Evolutionary conservation across 352 stramenopile genomes (phyloP).

Genomic region (Pythium pyrilobum): DNA sequence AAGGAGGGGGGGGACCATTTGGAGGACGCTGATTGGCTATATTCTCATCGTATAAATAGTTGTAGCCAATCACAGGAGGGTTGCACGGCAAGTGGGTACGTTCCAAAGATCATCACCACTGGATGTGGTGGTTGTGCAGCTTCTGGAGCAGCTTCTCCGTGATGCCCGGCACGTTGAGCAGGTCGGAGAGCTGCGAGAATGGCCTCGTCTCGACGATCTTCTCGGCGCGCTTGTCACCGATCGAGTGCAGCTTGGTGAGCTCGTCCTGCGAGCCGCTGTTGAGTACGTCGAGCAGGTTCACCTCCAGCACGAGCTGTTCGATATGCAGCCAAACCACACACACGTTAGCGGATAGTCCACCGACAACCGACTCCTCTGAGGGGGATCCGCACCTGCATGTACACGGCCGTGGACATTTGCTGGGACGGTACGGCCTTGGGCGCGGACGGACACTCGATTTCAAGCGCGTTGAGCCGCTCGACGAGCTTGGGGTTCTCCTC

Average conservation of each 20-base stretch:
- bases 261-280: constrained; percentile 38
- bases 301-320: constrained; percentile 37
- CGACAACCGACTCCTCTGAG: no score
- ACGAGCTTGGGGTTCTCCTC: constrained; percentile 40
- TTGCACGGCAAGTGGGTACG: constrained; percentile 14
- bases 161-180: constrained; percentile 37
- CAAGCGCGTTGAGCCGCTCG: constrained; percentile 33
- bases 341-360: not conserved
- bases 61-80: constrained; percentile 17
- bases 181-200: constrained; percentile 38
- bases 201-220: constrained; percentile 36
- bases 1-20: not conserved
- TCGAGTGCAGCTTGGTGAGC: constrained; percentile 38
- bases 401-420: constrained; percentile 30
- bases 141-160: constrained; percentile 37
- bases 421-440: constrained; percentile 25
- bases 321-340: no score
- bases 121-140: constrained; percentile 33
- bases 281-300: constrained; percentile 41
- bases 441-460: constrained; percentile 20
- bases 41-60: constrained; percentile 22
- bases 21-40: constrained; percentile 19
- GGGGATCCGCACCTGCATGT: constrained; percentile 15
- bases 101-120: constrained; percentile 19
- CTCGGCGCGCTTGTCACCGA: constrained; percentile 46